Evolutionary conservation across 345 rosid species (phyloP), one percentile per base, ranked within the genome.

Genomic region (Theobroma cacao): DNA sequence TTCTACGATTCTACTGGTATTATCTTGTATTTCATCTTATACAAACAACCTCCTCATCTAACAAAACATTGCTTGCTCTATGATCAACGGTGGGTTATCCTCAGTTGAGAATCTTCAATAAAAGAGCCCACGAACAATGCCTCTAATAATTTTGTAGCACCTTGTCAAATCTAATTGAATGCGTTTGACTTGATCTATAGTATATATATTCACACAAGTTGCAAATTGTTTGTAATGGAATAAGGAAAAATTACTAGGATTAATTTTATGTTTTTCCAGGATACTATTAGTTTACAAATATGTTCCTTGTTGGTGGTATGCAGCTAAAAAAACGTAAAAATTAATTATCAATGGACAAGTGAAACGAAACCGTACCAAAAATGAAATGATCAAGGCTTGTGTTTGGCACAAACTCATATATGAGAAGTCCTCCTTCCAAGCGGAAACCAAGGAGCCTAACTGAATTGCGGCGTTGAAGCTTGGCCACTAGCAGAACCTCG

Each of bases 41-140:
- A 30, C 50, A 41, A 81, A 83, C 33, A 85, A 75, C 41, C 73
- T 75, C 20, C 60, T 79, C 74, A 58, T 87, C 89, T 48, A 84
- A 45, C 41, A 81, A 31, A 64, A 84, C 30, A 40, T 87, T 82
- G 70, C 85, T 77, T 3, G 82, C 24, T 70, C 82, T 87, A 33
- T 84, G 82, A 79, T 84, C 87, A 30, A 24, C 86, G 78, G 5
- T 84, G 89, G 15, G 84, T 83, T 22, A 87, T 84, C 45, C 80
- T 64, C 4, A 79, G 66, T 20, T 86, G 67, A 2, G 86, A 87
- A 58, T 84, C 89, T 52, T 81, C 76, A 81, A 41, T 87, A 87
- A 1, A 83, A 53, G 24, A 85, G 56, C 0, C 88, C 87, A 14
- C 85, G 72, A 22, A 85, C 86, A 31, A 85, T 78, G 50, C 87